phyloP scores from a whole-genome alignment of 768 basidiomycete species.

The Mycena sanguinolenta region DNA sequence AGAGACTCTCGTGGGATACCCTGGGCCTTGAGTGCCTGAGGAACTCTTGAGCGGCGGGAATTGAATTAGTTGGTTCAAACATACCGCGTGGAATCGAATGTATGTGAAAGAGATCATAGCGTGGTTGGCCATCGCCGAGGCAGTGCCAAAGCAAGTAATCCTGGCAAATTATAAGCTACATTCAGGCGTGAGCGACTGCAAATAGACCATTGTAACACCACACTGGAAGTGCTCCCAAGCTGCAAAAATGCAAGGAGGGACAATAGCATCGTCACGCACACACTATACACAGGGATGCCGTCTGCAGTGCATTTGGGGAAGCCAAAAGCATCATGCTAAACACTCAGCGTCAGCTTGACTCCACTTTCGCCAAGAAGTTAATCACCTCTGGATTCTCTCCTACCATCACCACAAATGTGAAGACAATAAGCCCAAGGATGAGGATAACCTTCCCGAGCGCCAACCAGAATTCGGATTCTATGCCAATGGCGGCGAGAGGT shows the following conservation, averaged over 20 bases:
- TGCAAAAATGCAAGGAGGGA: slow-evolving; percentile 62
- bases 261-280: slow-evolving; percentile 56
- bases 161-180: neutral
- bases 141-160: slow-evolving; percentile 56
- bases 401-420: slow-evolving; percentile 70
- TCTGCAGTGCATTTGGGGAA: slow-evolving; percentile 64
- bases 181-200: neutral
- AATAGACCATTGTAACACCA: slow-evolving; percentile 62
- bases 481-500: neutral
- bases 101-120: slow-evolving; percentile 63
- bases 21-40: slow-evolving; percentile 59
- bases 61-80: slow-evolving; percentile 29
- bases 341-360: slow-evolving; percentile 60
- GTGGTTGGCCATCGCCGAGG: slow-evolving; percentile 60
- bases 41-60: neutral
- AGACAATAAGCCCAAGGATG: slow-evolving; percentile 59
- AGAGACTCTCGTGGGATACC: slow-evolving; percentile 58
- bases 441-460: slow-evolving; percentile 65
- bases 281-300: slow-evolving; percentile 73
- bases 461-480: slow-evolving; percentile 72
- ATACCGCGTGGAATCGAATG: slow-evolving; percentile 57
- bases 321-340: slow-evolving; percentile 64
- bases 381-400: slow-evolving; percentile 29
- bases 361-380: neutral
- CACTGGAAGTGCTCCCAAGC: slow-evolving; percentile 58